Base-by-base conservation (phyloP, 176 grass and related monocot species). In the Bromus sterilis region DNA sequence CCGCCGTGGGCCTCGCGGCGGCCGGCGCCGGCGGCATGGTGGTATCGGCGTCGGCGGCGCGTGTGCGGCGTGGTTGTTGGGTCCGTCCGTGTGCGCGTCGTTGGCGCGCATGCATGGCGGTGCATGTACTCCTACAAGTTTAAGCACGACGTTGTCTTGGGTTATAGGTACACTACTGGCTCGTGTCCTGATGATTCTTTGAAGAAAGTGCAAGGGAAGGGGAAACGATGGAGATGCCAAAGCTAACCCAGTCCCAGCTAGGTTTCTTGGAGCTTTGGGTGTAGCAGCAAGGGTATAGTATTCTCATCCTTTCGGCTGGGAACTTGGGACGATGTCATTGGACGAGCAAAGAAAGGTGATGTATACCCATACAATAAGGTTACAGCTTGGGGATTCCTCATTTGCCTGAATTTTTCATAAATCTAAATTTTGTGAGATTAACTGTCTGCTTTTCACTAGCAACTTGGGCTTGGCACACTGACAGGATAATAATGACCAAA, bases 121-220 rank as follows among this genome's bases (percentile, higher is more conserved):
- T 32, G 70, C 34, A 25, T 70, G 71, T 28, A 12, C 16, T 51
- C n/a, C n/a, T n/a, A 24, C 25, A 71, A 60, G 63, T 69, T 82
- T 82, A 71, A 42, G 36, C 30, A 53, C 44, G 44, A 2, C 20
- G 49, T 53, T 9, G 6, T 8, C 21, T 2, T 7, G 49, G 44
- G 20, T 48, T 16, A 21, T 53, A 53, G n/a, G n/a, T n/a, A n/a
- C n/a, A n/a, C n/a, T 53, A 53, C 48, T 48, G 44, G 44, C 15
- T 15, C 44, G 44, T 48, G 56, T 15, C 44, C 15, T 48, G 56
- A 30, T 65, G 87, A 86, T 90, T 87, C 88, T 42, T 93, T 90
- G 87, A 87, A n/a, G 83, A 84, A 12, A 13, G 5, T 16, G 34
- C 41, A 93, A 76, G 73, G 71, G 83, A 86, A 92, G n/a, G 66